Evolutionary conservation across 805 yeast genomes (phyloP).

Genomic region (Tetrapisispora fleetii): DNA sequence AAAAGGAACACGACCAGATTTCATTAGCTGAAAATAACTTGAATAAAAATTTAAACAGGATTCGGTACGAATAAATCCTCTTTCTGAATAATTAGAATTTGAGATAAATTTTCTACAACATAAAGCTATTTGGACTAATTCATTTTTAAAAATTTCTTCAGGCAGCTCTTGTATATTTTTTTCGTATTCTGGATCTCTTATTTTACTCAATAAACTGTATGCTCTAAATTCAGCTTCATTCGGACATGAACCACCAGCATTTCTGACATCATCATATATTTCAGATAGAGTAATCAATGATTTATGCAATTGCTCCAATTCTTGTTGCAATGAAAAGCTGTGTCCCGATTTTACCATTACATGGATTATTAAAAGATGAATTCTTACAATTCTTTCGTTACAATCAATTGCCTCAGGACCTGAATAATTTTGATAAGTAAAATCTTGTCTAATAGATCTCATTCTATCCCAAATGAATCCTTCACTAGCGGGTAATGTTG

Average conservation of each 20-base stretch:
- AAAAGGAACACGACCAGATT: constrained; percentile 46
- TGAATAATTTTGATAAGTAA: constrained; percentile 85
- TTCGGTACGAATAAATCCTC: constrained; percentile 43
- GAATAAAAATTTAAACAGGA: constrained; percentile 54
- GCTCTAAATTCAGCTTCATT: constrained; percentile 93
- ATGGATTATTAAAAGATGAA: constrained; percentile 75
- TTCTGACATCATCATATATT: constrained; percentile 71
- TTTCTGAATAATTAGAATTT: constrained; percentile 48
- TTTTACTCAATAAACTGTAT: constrained; percentile 68
- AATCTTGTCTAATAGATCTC: constrained; percentile 91
- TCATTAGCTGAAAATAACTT: constrained; percentile 51
- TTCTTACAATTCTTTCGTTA: constrained; percentile 81
- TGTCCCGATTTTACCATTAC: constrained; percentile 64
- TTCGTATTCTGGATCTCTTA: constrained; percentile 78
- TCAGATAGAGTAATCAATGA: constrained; percentile 82
- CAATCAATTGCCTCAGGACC: constrained; percentile 94
- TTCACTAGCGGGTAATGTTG: constrained; percentile 71
- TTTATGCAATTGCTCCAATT: constrained; percentile 86
- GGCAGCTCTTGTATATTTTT: constrained; percentile 67
- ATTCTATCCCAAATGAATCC: constrained; percentile 96
- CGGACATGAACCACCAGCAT: constrained; percentile 56
- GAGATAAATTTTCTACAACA: constrained; percentile 56
- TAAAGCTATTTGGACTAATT: constrained; percentile 59
- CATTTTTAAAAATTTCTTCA: constrained; percentile 39
- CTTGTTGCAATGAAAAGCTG: constrained; percentile 90